phyloP scores from a whole-genome alignment of 495 filamentous ascomycete genomes.

The Penicillium crystallinum region DNA sequence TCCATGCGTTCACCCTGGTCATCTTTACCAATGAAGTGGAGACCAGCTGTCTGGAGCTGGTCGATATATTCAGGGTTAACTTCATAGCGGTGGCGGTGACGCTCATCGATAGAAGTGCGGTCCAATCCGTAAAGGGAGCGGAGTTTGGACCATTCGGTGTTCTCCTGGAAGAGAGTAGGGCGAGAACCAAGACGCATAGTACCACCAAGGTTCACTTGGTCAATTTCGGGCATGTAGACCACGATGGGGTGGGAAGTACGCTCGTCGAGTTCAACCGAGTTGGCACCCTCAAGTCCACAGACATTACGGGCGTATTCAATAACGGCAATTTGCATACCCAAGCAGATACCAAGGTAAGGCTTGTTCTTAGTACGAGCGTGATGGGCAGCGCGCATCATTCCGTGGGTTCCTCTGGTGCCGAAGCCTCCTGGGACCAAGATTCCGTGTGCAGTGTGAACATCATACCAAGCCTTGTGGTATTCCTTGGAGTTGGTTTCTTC shows the following conservation, averaged over 20 bases:
- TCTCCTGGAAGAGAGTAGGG: constrained; percentile 67
- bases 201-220: constrained; percentile 69
- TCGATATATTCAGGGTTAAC: constrained; percentile 39
- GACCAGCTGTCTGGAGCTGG: constrained; percentile 26
- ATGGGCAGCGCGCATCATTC: constrained; percentile 79
- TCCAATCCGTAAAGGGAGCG: constrained; percentile 64
- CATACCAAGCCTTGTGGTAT: constrained; percentile 87
- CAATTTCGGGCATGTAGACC: constrained; percentile 88
- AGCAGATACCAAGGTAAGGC: constrained; percentile 87
- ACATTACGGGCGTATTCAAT: constrained; percentile 81
- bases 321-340: constrained; percentile 93
- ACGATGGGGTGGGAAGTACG: constrained; percentile 57
- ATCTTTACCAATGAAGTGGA: constrained; percentile 64
- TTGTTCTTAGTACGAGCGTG: constrained; percentile 78
- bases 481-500: constrained; percentile 56
- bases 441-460: constrained; percentile 63
- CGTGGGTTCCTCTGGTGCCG: constrained; percentile 71
- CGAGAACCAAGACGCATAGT: constrained; percentile 88
- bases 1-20: constrained; percentile 83
- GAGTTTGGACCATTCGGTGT: constrained; percentile 74
- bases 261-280: constrained; percentile 61
- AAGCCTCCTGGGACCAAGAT: constrained; percentile 69
- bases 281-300: constrained; percentile 55
- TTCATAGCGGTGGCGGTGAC: constrained; percentile 45
- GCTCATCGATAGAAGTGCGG: constrained; percentile 39